phyloP scores from a whole-genome alignment of 1,139 yeast genomes.

The Yueomyces sp. region DNA sequence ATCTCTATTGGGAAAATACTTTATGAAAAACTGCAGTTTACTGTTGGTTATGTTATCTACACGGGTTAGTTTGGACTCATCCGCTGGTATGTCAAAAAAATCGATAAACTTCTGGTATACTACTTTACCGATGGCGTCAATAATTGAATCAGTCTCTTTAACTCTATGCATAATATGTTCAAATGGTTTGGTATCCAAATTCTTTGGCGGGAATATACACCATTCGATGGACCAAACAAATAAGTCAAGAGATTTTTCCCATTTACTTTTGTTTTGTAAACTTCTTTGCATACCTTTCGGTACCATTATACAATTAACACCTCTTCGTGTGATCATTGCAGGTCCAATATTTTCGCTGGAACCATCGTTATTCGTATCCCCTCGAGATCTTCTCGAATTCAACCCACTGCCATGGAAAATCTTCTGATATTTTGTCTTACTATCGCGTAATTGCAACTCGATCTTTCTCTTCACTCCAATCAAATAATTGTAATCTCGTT shows the following conservation, averaged over 20 bases:
- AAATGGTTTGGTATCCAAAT: constrained; percentile 15
- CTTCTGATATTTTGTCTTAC: constrained; percentile 23
- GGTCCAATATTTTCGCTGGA: constrained; percentile 5
- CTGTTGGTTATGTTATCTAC: constrained; percentile 7
- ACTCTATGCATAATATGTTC: constrained; percentile 35
- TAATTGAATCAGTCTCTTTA: constrained; percentile 22
- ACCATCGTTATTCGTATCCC: constrained; percentile 2
- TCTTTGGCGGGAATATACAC: constrained; percentile 28
- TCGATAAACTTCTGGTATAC: constrained; percentile 18
- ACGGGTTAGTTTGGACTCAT: constrained; percentile 11
- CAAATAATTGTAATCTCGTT: constrained; percentile 76
- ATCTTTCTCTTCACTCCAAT: constrained; percentile 46
- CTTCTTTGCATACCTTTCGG: constrained; percentile 76
- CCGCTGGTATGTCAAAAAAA: constrained; percentile 4
- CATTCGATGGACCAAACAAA: constrained; percentile 79
- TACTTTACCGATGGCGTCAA: constrained; percentile 18
- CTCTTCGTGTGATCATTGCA: constrained; percentile 28
- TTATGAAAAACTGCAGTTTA: constrained; percentile 15
- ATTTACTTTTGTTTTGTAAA: constrained; percentile 53
- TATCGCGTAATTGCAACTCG: constrained; percentile 39
- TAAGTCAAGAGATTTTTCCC: constrained; percentile 50
- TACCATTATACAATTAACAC: constrained; percentile 38
- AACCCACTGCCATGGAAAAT: constrained; percentile 14
- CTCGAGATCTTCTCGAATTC: constrained; percentile 24
- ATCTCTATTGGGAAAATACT: constrained; percentile 16